phyloP scores from a whole-genome alignment of 352 stramenopile species.

The Globisporangium parvum region DNA sequence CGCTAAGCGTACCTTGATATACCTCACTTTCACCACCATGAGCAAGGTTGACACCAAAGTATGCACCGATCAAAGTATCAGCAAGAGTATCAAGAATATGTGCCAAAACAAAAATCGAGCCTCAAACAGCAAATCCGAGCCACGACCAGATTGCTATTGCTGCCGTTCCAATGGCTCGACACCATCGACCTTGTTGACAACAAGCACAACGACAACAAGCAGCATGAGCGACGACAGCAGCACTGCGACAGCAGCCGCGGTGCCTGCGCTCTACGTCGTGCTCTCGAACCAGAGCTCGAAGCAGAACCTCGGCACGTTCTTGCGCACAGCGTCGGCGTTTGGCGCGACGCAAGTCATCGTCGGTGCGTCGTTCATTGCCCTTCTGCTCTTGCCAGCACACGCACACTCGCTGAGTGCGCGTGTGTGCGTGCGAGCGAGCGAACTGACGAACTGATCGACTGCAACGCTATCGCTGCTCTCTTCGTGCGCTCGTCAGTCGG shows the following conservation, averaged over 20 bases:
- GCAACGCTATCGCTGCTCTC: too few relatives aligned
- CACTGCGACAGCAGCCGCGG: not conserved
- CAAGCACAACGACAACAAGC: too few relatives aligned
- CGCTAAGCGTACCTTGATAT: too few relatives aligned
- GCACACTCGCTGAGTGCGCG: not conserved
- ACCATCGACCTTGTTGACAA: too few relatives aligned
- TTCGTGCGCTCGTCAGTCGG: slow-evolving; percentile 30
- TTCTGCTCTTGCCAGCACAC: not conserved
- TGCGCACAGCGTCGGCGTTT: slow-evolving; percentile 72
- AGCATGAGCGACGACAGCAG: not conserved
- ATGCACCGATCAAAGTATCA: too few relatives aligned
- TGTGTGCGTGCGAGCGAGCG: not conserved
- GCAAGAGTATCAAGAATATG: too few relatives aligned
- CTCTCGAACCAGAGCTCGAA: slow-evolving; percentile 65
- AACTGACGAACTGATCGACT: not conserved
- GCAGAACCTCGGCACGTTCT: slow-evolving; percentile 74
- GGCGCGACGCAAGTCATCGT: slow-evolving; percentile 67
- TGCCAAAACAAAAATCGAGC: too few relatives aligned
- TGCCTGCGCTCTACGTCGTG: slow-evolving; percentile 56
- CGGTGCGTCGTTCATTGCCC: slow-evolving; percentile 25
- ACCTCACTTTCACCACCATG: too few relatives aligned
- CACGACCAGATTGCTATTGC: too few relatives aligned
- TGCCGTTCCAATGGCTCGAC: too few relatives aligned
- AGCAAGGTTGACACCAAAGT: too few relatives aligned
- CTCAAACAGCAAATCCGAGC: too few relatives aligned